Base-by-base conservation (phyloP, 208 protist genomes). In the Leishmania braziliensis region DNA sequence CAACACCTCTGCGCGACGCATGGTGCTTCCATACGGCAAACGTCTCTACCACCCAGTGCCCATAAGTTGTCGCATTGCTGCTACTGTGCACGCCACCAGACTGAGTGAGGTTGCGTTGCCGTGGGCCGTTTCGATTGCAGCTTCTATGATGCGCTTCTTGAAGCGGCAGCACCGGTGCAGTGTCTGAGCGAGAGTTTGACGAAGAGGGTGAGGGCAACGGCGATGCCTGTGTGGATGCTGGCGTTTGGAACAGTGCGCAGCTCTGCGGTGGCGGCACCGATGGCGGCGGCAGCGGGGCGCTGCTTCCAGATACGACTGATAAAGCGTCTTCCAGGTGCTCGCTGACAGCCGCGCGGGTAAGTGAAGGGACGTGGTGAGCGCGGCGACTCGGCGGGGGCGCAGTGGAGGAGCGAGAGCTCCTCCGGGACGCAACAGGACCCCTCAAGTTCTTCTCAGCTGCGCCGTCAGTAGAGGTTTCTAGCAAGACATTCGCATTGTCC, bases 1-100 rank as follows among this genome's bases (percentile, higher is more conserved):
- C 88, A 2, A 81, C 82, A 29, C 89, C 85, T 29, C 76, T 80
- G 62, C 91, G 88, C 18, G 89, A 93, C 66, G 89, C 75, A 81
- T 95, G 91, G 69, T 95, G 91, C 80, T 95, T 95, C 79, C 84
- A 79, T 6, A 93, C 82, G 77, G 72, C 72, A 71, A 86, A 93
- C 6, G n/a, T 39, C 48, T 54, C 23, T 36, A 53, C 69, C 36
- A 54, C 69, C 2, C 23, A 54, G 26, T 73, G 20, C 39, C 69
- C 46, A n/a, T 2, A n/a, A 51, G 48, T 29, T 20, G 39, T 4
- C 8, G 69, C 2, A 26, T 36, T 54, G 69, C 4, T 73, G 69
- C 39, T 73, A n/a, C 43, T 29, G 46, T 29, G 39, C 29, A 14
- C 75, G n/a, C 26, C 26, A 60, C 29, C 75, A 12, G 39, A 36